Conservation (phyloP, 768 basidiomycete genomes). For the Tricholoma bakamatsutake region DNA sequence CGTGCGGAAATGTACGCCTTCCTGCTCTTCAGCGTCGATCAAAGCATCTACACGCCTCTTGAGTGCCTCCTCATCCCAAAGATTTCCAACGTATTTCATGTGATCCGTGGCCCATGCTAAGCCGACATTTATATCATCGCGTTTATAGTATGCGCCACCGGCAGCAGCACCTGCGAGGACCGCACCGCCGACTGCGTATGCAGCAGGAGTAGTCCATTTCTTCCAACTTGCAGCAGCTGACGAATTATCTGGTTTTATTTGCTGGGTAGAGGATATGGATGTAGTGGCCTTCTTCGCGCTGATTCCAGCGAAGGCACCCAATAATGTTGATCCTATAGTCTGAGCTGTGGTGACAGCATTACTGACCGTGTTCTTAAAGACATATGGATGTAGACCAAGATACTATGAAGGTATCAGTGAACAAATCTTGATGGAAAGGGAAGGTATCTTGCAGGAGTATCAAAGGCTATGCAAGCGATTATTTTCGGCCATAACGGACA, state of each 20-base stretch:
- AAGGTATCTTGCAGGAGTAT: conserved; percentile 71
- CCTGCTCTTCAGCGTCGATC: conserved; percentile 49
- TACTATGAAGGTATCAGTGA: conserved; percentile 43
- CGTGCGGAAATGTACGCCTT: conserved; percentile 70
- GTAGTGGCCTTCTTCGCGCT: conserved; percentile 37
- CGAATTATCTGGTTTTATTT: conserved; percentile 18
- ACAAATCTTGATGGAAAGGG: background rate
- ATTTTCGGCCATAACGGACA: conserved; percentile 86
- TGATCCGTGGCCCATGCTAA: conserved; percentile 81
- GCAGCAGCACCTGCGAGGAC: conserved; percentile 78
- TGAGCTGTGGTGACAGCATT: conserved; percentile 64
- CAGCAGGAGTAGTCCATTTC: conserved; percentile 59
- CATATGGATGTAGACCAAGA: conserved; percentile 77
- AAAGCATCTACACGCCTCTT: conserved; percentile 56
- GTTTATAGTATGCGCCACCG: conserved; percentile 77
- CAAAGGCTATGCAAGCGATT: conserved; percentile 79
- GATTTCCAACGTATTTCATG: conserved; percentile 79
- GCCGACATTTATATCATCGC: conserved; percentile 65
- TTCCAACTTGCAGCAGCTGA: conserved; percentile 43
- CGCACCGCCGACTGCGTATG: conserved; percentile 68
- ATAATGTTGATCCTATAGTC: conserved; percentile 54
- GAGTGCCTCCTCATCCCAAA: conserved; percentile 76
- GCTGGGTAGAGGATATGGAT: conserved; percentile 20
- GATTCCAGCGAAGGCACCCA: conserved; percentile 51
- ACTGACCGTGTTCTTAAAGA: conserved; percentile 79